Base-by-base conservation (phyloP, 2,329 filamentous ascomycete genomes). In the Orbilia oligospora region DNA sequence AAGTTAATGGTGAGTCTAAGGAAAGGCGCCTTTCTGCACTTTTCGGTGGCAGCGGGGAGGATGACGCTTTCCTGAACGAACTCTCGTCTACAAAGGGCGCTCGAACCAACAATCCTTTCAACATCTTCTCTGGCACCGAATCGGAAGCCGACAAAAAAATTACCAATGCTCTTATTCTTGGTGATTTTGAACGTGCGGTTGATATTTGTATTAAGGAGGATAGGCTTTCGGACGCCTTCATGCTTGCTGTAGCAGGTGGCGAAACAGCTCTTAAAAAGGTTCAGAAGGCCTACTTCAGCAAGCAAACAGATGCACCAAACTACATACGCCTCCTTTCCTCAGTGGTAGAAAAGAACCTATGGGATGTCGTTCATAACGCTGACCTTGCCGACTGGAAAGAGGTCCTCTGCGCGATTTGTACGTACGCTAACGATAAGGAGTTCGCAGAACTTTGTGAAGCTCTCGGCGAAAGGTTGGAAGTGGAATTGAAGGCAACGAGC, bases 291-390 rank as follows among this genome's bases (percentile, higher is more conserved):
- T 99, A 99, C 84, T 90, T 99, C 80, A 91, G 93, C 72, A 91
- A 92, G 82, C 93, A 94, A 84, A 88, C 89, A 6, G 91, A 91
- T 75, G 91, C 91, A 30, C 95, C 97, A 0, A 98, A 95, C 85
- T 99, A 99, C 83, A 87, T 98, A 71, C 91, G 97, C 51, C 88
- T 99, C 8, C 88, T 99, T 69, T 91, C 93, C 65, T 97, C 95
- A 5, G 93, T 99, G 65, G 94, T 97, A 72, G 91, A 92, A 80
- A 98, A 98, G 87, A 97, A 99, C 83, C 88, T 99, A 0, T 98
- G 95, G 96, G 96, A 99, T 85, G 89, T 98, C 55, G 96, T 98
- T 6, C 93, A 98, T 86, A 99, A 99, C 83, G 96, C 95, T 6
- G 93, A 97, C 83, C 86, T 99, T 55, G 88, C 89, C 66, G 92